Percentiles rank a stretch among this genome's conserved stretches.
These are phyloP conservation scores for Cercospora sp. DNA, from an alignment of 2,329 filamentous ascomycete genomes.

Conservation along the genomic window DNA sequence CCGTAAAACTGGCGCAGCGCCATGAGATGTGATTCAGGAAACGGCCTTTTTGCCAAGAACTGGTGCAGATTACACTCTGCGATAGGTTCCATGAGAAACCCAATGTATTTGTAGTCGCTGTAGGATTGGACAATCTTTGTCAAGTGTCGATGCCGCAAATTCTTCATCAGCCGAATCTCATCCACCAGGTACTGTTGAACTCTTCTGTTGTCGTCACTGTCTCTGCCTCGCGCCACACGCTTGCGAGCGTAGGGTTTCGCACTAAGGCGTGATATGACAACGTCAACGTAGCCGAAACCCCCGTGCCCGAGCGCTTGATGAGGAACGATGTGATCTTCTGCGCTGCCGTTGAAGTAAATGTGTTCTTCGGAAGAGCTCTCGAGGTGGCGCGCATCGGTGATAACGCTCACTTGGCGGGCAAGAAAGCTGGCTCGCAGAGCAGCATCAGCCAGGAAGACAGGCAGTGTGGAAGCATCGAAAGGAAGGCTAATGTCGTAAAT, in stretches of 20 bases:
- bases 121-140: background rate
- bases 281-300: background rate
- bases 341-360: conserved; percentile 1
- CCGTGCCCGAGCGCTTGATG: background rate
- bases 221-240: background rate
- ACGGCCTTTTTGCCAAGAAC: background rate
- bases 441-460: background rate
- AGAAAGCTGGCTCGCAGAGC: background rate
- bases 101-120: background rate
- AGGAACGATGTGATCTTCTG: background rate
- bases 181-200: background rate
- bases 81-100: background rate
- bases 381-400: background rate
- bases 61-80: background rate
- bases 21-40: background rate
- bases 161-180: background rate
- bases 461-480: background rate
- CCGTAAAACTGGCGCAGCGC: background rate
- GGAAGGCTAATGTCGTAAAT: background rate
- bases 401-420: background rate
- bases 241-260: background rate
- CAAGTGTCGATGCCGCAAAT: background rate
- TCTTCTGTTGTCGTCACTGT: background rate
- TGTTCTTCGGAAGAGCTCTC: background rate
- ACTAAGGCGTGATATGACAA: background rate